Evolutionary conservation across 768 basidiomycete genomes (phyloP), one percentile per base, ranked within the genome.

Genomic region (Mycena kentingensis): DNA sequence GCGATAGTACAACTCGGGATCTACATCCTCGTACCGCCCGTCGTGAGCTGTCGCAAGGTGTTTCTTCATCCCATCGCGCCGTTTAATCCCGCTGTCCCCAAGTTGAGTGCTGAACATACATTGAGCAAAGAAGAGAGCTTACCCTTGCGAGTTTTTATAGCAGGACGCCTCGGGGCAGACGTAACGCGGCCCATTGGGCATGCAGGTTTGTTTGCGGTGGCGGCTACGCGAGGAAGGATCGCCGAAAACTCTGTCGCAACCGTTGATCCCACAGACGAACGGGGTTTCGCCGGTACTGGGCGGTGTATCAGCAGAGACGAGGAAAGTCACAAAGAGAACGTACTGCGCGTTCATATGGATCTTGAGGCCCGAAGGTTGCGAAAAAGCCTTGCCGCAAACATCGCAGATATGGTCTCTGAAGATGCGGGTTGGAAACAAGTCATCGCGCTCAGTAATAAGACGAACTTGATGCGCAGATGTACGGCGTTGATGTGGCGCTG

Each of bases 171-270:
- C 54, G 21, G 75, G 73, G 60, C 85, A 88, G 36, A 61, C 63
- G 57, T 77, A 82, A n/a, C n/a, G n/a, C n/a, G n/a, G n/a, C n/a
- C n/a, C n/a, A n/a, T n/a, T n/a, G n/a, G n/a, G 65, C 16, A 64
- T 58, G 60, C 88, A 87, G 2, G 72, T 78, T 66, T 88, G 85
- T 61, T 77, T 81, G 49, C 76, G 73, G 60, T 89, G 87, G 8
- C 87, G 82, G 26, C 79, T 71, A 56, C 83, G 72, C 38, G 87
- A 88, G 0, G 87, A 88, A 11, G 85, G 87, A 60, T 89, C 87
- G 13, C 81, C 81, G 57, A 89, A 89, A 13, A 70, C 65, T 26
- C 77, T 71, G 10, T 46, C 50, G 60, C 87, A 88, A 19, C 63
- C 67, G 8, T 66, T 60, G 36, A 77, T 69, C 13, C 70, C 72